These are phyloP conservation scores for Earliella scabrosa DNA, from an alignment of 1,284 basidiomycete species.

Conservation along the genomic window DNA sequence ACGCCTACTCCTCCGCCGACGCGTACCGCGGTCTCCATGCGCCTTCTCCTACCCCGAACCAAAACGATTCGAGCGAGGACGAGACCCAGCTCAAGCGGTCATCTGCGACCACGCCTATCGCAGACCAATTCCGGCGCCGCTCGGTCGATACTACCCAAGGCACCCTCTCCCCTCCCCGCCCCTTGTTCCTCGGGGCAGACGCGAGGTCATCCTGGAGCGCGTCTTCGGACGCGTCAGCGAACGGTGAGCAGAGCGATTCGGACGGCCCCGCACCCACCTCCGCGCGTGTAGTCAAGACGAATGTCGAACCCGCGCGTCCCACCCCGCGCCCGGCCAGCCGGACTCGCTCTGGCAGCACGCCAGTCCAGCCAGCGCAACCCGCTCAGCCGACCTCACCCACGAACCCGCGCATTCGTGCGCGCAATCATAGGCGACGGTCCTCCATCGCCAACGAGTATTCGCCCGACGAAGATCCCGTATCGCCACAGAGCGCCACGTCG, in stretches of 20 bases:
- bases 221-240: slow-evolving; percentile 17
- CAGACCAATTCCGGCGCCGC: slow-evolving; percentile 21
- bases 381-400: slow-evolving; percentile 9
- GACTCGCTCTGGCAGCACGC: not conserved
- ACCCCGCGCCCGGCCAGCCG: slow-evolving; percentile 5
- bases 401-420: slow-evolving; percentile 19
- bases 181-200: slow-evolving; percentile 30
- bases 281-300: no score
- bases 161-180: slow-evolving; percentile 25
- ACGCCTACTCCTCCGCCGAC: slow-evolving; percentile 34
- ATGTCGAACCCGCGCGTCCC: no score
- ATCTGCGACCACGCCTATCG: slow-evolving; percentile 22
- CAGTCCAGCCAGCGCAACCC: no score
- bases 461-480: slow-evolving; percentile 13
- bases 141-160: slow-evolving; percentile 10
- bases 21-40: slow-evolving; percentile 33
- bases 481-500: slow-evolving; percentile 3
- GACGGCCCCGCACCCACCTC: slow-evolving; percentile 24
- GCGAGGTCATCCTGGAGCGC: slow-evolving; percentile 31
- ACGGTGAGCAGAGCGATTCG: slow-evolving; percentile 31
- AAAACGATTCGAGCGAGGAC: slow-evolving; percentile 30
- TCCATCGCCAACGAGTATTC: slow-evolving; percentile 28
- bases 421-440: slow-evolving; percentile 31
- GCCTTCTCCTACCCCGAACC: slow-evolving; percentile 23
- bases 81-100: slow-evolving; percentile 24